phyloP scores from a whole-genome alignment of 140 eudicot species.

The Stevia rebaudiana region DNA sequence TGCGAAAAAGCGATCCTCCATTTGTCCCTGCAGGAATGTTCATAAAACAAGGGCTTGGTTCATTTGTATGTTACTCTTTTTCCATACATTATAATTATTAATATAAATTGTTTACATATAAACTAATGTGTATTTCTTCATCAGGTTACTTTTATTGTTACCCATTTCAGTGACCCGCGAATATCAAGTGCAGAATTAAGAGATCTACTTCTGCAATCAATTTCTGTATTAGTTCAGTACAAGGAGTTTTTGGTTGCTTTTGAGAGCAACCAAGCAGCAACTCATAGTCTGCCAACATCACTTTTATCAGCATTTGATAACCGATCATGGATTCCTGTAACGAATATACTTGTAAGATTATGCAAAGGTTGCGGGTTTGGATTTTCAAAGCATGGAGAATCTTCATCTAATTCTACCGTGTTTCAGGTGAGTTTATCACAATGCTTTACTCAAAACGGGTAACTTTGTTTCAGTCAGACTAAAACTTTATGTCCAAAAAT shows the following conservation, averaged over 20 bases:
- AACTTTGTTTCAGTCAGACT: not conserved
- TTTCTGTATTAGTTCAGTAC: constrained; percentile 85
- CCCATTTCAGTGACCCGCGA: constrained; percentile 87
- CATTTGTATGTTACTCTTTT: constrained; percentile 62
- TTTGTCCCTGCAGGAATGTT: constrained; percentile 84
- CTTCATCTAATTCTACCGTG: constrained; percentile 59
- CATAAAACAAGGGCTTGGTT: constrained; percentile 76
- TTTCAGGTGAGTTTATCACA: constrained; percentile 50
- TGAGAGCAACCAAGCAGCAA: constrained; percentile 89
- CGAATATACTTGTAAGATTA: constrained; percentile 72
- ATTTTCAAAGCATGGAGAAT: constrained; percentile 73
- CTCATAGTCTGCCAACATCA: constrained; percentile 60
- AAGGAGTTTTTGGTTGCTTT: constrained; percentile 75
- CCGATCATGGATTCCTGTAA: constrained; percentile 94
- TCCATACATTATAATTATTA: not conserved
- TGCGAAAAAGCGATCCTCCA: constrained; percentile 95
- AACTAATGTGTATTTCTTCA: constrained; percentile 11
- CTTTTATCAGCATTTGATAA: constrained; percentile 89
- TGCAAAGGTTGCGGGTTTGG: constrained; percentile 96
- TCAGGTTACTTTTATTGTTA: constrained; percentile 85
- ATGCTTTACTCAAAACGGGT: not conserved
- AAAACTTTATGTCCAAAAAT: not conserved
- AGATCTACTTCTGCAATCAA: constrained; percentile 94
- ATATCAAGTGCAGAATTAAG: constrained; percentile 88
- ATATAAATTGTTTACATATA: not conserved